Evolutionary conservation across 305 asterid genomes (phyloP).

Genomic region (Fraxinus dipetala): DNA sequence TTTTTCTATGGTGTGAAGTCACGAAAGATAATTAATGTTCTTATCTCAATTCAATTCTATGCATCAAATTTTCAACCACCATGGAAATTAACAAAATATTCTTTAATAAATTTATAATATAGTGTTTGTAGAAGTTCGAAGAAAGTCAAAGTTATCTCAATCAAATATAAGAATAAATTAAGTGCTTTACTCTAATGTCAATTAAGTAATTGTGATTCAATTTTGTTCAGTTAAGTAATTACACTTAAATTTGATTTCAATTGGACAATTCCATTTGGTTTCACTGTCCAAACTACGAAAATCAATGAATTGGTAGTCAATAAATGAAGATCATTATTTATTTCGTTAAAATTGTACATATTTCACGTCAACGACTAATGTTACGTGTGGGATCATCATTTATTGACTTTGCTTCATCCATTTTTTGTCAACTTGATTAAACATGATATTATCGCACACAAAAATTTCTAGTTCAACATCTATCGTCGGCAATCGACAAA

Average conservation of each 20-base stretch:
- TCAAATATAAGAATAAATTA: not conserved
- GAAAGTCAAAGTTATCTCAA: not conserved
- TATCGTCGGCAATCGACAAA: not conserved
- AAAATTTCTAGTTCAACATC: not conserved
- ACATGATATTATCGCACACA: not conserved
- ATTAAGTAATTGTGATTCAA: too few relatives aligned
- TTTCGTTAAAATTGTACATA: not conserved
- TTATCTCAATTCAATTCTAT: not conserved
- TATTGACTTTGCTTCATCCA: too few relatives aligned
- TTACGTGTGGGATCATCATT: not conserved
- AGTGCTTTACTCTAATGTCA: too few relatives aligned
- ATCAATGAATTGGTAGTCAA: not conserved
- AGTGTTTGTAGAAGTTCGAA: not conserved
- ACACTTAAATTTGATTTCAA: not conserved
- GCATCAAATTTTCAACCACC: not conserved
- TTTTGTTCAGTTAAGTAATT: too few relatives aligned
- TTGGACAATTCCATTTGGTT: not conserved
- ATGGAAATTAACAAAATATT: not conserved
- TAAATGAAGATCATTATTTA: too few relatives aligned
- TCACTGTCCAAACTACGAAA: not conserved
- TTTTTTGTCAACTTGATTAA: not conserved
- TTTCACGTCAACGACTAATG: not conserved
- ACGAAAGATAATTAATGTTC: not conserved
- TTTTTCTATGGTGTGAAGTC: not conserved
- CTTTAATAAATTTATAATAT: too few relatives aligned